Evolutionary conservation across 805 yeast genomes (phyloP).

Genomic region (Yamadazyma sp.): DNA sequence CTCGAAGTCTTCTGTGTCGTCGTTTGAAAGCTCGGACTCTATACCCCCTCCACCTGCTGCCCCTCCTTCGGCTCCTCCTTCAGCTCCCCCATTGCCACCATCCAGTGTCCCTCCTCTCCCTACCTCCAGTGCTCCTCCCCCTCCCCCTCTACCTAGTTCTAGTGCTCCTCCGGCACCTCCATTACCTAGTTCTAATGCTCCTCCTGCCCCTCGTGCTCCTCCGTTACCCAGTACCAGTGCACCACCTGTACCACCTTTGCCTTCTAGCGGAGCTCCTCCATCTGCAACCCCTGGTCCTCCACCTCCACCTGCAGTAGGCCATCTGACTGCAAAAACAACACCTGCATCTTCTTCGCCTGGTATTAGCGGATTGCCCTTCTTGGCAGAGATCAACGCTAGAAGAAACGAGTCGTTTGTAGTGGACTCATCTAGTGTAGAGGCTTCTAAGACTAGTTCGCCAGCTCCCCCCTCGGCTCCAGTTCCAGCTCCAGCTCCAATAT

Average conservation of each 20-base stretch:
- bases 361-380: conserved; percentile 53
- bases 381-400: conserved; percentile 57
- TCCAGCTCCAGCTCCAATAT: conserved; percentile 14
- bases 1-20: conserved; percentile 19
- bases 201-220: conserved; percentile 17
- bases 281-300: conserved; percentile 22
- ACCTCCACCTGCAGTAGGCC: conserved; percentile 19
- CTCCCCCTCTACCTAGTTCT: conserved; percentile 18
- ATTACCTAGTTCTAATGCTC: conserved; percentile 18
- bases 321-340: conserved; percentile 13
- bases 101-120: conserved; percentile 20
- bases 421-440: conserved; percentile 26
- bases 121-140: conserved; percentile 17
- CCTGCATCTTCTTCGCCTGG: conserved; percentile 23
- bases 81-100: conserved; percentile 31
- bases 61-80: conserved; percentile 20
- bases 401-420: conserved; percentile 52
- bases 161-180: conserved; percentile 18
- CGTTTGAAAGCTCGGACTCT: conserved; percentile 17
- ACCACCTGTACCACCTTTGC: conserved; percentile 55
- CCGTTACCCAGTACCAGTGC: conserved; percentile 20
- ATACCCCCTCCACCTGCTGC: conserved; percentile 15
- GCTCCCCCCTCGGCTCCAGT: conserved; percentile 13
- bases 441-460: conserved; percentile 16
- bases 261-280: conserved; percentile 21